Base-by-base conservation (phyloP, 1,284 basidiomycete genomes). In the Ustilago esculenta region DNA sequence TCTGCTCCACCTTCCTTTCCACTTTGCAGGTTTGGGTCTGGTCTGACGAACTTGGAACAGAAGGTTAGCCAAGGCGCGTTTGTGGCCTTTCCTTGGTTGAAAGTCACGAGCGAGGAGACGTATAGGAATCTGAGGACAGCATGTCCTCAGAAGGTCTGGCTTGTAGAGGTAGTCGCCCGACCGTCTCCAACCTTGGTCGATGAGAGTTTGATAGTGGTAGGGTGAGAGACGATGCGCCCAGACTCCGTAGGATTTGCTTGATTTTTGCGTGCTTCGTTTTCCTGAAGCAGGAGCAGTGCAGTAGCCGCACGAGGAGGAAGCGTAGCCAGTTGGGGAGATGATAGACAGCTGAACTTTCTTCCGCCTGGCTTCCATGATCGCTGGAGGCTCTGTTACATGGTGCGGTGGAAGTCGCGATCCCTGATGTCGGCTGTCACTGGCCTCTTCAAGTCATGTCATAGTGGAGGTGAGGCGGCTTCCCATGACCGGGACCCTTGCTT, bases 251-350 rank as follows among this genome's bases (percentile, higher is more conserved):
- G 81, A 83, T 44, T 64, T 73, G 34, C 81, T 83, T 1, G 72
- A 65, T 18, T 80, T 72, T 35, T 27, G 32, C 4, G 29, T 24
- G 40, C 75, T 80, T 44, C 83, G 75, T 41, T 70, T 49, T 3
- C 82, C 83, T 3, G 75, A 70, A 10, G 39, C 68, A 7, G 57
- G 59, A 1, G 83, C 72, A 0, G 81, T 79, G 63, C 85, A 85
- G 75, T 86, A 86, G 20, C 85, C 85, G 66, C 85, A 86, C 4
- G 82, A 79, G 1, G 83, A 83, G 10, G 42, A n/a, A 5, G 60
- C 42, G 47, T 81, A 82, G 23, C 81, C 81, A 7, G 89, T 89
- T 71, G 75, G 75, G 20, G 57, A 59, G 15, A 69, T 35, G 40
- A 77, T 56, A 18, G 69, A 72, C 2, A 53, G 55, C 40, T 67